Evolutionary conservation across 2,329 filamentous ascomycete genomes (phyloP), one percentile per base, ranked within the genome.

Genomic region (Aureobasidium pullulans): DNA sequence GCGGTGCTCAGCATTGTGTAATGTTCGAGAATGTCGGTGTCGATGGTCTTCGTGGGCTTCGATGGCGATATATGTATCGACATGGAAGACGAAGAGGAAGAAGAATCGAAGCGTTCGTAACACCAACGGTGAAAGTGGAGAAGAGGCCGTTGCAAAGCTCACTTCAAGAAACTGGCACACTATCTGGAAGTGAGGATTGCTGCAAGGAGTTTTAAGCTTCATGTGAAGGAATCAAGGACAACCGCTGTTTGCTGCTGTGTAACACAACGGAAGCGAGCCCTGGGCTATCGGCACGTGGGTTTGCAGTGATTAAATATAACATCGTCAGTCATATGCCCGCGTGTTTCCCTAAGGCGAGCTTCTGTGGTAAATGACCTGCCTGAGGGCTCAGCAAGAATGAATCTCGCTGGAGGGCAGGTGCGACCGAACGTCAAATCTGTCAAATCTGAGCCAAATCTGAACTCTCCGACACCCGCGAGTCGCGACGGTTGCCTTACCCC

Each of bases 61-160:
- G 50, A 54, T 37, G 50, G 34, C 50, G 34, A 43, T 54, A 54
- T 54, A 54, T 54, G 50, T 54, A 43, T 42, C n/a, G 50, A 15
- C 49, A 54, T 54, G 39, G 16, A 43, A 50, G 32, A 39, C 28
- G 48, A 29, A 34, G 50, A 42, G 32, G 50, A 54, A 23, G 49
- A 40, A 31, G 34, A 42, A 29, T 42, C 28, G 50, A 19, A 50
- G 32, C 28, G 48, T 52, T 52, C 48, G 48, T 52, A 32, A 43
- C 29, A 54, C 50, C 37, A 54, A 43, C 50, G 50, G 50, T 40
- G 4, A 31, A 37, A 23, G 50, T 54, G 50, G 50, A 43, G 49
- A 40, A 40, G 37, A 54, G 50, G 39, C 50, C 50, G 50, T 54
- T 54, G 50, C 4, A 43, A 43, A 54, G 50, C 50, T 54, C 50